These are phyloP conservation scores for Chaetomiaceae sp. DNA, from an alignment of 2,329 filamentous ascomycete genomes.

Conservation along the genomic window DNA sequence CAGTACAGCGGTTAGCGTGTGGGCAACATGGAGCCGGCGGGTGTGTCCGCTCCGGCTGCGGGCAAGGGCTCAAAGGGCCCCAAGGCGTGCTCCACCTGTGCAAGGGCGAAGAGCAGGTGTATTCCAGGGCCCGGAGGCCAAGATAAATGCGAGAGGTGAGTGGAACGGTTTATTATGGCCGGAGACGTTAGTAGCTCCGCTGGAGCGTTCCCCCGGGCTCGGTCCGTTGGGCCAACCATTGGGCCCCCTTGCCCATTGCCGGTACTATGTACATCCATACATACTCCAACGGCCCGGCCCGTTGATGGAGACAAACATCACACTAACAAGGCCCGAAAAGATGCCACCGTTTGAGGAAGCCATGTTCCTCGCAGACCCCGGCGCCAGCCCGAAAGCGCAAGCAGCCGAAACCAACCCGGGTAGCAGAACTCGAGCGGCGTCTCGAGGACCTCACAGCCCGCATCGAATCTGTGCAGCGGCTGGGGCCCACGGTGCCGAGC, in stretches of 20 bases:
- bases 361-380: constrained; percentile 44
- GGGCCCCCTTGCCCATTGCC: background rate
- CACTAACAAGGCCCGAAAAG: constrained; percentile 29
- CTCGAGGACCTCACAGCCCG: constrained; percentile 47
- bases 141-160: constrained; percentile 46
- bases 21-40: background rate
- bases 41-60: background rate
- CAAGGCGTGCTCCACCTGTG: constrained; percentile 47
- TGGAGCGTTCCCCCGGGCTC: background rate
- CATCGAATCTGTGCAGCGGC: constrained; percentile 32
- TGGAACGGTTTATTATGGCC: background rate
- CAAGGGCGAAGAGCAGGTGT: constrained; percentile 50
- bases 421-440: constrained; percentile 48
- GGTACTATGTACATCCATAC: too few species aligned
- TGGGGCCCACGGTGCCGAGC: constrained; percentile 13
- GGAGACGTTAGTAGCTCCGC: background rate
- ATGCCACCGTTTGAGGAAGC: constrained; percentile 45
- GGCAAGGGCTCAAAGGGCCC: constrained; percentile 34
- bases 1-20: background rate
- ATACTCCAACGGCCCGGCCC: too few species aligned
- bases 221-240: background rate
- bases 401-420: constrained; percentile 44
- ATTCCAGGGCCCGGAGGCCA: constrained; percentile 38
- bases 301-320: background rate
- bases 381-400: constrained; percentile 46